Evolutionary conservation across 2,329 filamentous ascomycete genomes (phyloP), one percentile per base, ranked within the genome.

Genomic region (Aspergillus luchuensis): DNA sequence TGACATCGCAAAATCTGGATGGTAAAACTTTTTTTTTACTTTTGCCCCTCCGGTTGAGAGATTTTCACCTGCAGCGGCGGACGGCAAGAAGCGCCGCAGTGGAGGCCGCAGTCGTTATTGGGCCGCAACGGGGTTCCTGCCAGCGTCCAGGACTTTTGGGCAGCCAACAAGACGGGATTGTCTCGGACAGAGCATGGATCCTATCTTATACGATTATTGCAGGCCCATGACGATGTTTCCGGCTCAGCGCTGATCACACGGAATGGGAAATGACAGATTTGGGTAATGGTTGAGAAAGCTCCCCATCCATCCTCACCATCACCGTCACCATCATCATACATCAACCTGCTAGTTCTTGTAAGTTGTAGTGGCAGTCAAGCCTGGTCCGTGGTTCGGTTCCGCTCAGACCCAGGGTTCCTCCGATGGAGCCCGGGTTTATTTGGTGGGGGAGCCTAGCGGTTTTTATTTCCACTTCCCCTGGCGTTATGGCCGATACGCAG

Each of bases 51-150:
- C 21, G 47, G 55, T 57, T 62, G 49, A 45, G 49, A 60, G 17
- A 50, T 36, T 60, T 54, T 61, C 56, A 61, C 56, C 57, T 59
- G 53, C 48, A 56, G 28, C 53, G 57, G 36, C 33, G 45, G 36
- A 43, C 38, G 56, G 49, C 39, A 62, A 38, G 56, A 59, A 49
- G 60, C 48, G 51, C 50, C 43, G 28, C 23, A 50, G 56, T 65
- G 61, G 63, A 63, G 61, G 58, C 53, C 49, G 58, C 33, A 13
- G 33, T 56, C 54, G 43, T 56, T 56, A 59, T 65, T 65, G 63
- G 63, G 63, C 63, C 63, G 63, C 63, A 63, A 65, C 47, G 19
- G 23, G 33, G 43, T 50, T 39, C 54, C 54, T 43, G 53, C 43
- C 56, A 47, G 57, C 33, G 25, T 59, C 41, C 48, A 54, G 61